Percentiles rank a stretch among this genome's conserved stretches.
phyloP scores from a whole-genome alignment of 352 stramenopile species.

The Elongisporangium anandrum region DNA sequence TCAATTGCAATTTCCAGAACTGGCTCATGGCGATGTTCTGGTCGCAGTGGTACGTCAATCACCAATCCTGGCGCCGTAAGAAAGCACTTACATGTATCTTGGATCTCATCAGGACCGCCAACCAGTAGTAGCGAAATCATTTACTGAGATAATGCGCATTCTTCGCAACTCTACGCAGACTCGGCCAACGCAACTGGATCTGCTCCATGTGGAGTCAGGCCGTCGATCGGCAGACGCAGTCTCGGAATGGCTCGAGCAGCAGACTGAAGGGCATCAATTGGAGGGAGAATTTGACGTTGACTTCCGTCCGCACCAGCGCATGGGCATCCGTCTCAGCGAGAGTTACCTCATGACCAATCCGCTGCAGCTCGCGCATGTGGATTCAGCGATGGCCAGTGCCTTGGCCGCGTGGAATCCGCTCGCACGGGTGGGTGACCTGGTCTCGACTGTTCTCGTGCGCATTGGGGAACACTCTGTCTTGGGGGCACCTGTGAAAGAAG shows the following conservation, averaged over 20 bases:
- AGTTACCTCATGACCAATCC: constrained; percentile 30
- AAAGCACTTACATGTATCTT: neutral
- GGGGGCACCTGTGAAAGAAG: constrained; percentile 20
- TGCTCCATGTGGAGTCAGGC: constrained; percentile 22
- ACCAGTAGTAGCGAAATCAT: constrained; percentile 11
- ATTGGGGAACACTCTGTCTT: constrained; percentile 26
- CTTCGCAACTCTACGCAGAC: constrained; percentile 13
- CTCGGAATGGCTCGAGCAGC: constrained; percentile 12
- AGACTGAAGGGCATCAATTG: neutral
- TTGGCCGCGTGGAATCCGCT: neutral
- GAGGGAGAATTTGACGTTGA: constrained; percentile 38
- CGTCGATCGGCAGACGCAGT: constrained; percentile 12
- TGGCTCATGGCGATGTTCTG: constrained; percentile 25
- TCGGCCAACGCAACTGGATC: constrained; percentile 21
- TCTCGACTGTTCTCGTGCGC: constrained; percentile 19
- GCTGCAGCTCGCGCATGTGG: constrained; percentile 20
- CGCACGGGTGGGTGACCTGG: constrained; percentile 1
- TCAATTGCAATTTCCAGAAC: constrained; percentile 19
- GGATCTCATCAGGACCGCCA: constrained; percentile 2
- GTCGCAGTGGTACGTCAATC: constrained; percentile 19
- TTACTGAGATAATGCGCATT: constrained; percentile 21
- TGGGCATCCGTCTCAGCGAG: constrained; percentile 27
- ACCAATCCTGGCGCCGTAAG: neutral
- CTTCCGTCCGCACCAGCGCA: constrained; percentile 25
- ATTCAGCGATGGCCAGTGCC: constrained; percentile 9